Evolutionary conservation across 2,329 filamentous ascomycete genomes (phyloP).

Genomic region (Pestalotiopsis sp.): DNA sequence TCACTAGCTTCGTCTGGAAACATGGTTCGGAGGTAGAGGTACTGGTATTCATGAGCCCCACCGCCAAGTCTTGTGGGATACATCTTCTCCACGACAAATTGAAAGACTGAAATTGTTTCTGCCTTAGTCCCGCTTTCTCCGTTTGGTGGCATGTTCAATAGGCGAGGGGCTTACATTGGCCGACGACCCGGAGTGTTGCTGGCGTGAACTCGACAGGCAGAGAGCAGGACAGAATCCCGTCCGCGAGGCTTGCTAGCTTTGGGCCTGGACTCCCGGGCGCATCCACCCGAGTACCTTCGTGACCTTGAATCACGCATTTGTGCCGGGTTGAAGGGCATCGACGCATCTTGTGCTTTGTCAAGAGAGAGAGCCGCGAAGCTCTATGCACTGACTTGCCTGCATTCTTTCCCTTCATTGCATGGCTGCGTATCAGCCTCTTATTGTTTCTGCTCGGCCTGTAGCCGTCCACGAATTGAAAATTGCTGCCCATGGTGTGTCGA

Average conservation of each 20-base stretch:
- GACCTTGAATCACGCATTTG: neutral
- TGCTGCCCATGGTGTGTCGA: neutral
- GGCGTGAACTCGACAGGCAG: neutral
- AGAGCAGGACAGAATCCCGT: neutral
- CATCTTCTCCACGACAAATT: neutral
- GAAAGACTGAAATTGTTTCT: neutral
- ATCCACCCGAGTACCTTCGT: neutral
- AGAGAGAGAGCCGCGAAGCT: neutral
- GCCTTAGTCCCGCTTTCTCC: neutral
- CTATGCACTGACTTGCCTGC: neutral
- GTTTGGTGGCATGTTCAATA: neutral
- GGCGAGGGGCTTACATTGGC: neutral
- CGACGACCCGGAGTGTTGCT: neutral
- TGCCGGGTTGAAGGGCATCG: neutral
- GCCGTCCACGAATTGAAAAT: neutral
- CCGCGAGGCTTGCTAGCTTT: neutral
- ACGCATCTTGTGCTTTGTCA: neutral
- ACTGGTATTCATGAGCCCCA: neutral
- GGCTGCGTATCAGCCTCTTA: neutral
- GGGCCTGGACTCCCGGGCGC: neutral
- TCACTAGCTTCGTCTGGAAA: conserved; percentile 2
- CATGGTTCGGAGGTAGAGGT: neutral
- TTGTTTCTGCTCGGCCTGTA: neutral
- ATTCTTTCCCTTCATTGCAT: conserved; percentile 7
- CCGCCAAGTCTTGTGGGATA: conserved; percentile 3